These are phyloP conservation scores for Trichoderma semiorbis DNA, from an alignment of 2,329 filamentous ascomycete species.

Conservation along the genomic window DNA sequence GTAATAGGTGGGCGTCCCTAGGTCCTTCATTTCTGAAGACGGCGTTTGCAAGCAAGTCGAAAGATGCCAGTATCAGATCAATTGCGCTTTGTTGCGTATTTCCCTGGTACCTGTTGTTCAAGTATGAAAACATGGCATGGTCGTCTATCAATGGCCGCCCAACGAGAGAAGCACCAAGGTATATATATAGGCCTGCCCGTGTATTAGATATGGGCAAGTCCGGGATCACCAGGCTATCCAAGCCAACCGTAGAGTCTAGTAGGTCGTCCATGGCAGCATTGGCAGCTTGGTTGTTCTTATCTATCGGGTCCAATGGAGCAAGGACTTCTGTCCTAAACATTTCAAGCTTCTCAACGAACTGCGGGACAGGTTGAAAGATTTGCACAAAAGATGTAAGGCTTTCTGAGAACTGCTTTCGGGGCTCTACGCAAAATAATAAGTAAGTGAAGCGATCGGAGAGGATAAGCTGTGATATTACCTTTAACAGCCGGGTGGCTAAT, in stretches of 20 bases:
- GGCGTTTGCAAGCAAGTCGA: conserved; percentile 84
- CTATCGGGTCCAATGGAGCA: conserved; percentile 50
- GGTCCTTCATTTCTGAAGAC: conserved; percentile 63
- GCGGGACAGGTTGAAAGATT: conserved; percentile 54
- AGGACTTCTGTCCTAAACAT: conserved; percentile 56
- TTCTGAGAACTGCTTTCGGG: conserved; percentile 48
- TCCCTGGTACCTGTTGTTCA: conserved; percentile 82
- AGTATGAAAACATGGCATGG: conserved; percentile 68
- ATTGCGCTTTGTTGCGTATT: conserved; percentile 74
- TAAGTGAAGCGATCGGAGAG: not conserved
- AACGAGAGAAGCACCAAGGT: conserved; percentile 76
- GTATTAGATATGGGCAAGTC: conserved; percentile 73
- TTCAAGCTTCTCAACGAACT: conserved; percentile 53
- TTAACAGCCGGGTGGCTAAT: conserved; percentile 52
- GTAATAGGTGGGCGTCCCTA: conserved; percentile 66
- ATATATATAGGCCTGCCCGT: conserved; percentile 78
- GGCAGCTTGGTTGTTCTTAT: conserved; percentile 49
- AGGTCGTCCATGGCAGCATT: conserved; percentile 54
- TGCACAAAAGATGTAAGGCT: conserved; percentile 53
- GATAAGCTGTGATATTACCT: conserved; percentile 36
- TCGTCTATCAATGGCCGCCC: conserved; percentile 84
- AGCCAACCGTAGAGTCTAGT: conserved; percentile 53
- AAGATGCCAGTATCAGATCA: conserved; percentile 82
- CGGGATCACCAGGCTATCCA: conserved; percentile 52
- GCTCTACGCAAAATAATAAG: conserved; percentile 31